Conservation (phyloP, 2,329 filamentous ascomycete genomes). For the Penicillium sp. region DNA sequence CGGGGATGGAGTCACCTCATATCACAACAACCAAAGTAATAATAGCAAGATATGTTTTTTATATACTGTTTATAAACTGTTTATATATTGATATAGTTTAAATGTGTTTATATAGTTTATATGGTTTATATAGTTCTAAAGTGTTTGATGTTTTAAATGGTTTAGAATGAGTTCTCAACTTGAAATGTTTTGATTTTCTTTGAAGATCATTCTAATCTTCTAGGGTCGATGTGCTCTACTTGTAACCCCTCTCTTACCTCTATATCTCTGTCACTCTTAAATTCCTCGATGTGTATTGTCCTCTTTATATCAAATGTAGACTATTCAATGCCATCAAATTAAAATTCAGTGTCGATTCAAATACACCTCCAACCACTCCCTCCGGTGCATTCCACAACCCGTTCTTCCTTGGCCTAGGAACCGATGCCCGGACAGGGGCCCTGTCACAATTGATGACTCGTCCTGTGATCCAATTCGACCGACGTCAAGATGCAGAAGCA, state of each 20-base stretch:
- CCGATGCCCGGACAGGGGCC: slow-evolving; percentile 19
- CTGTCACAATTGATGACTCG: slow-evolving; percentile 20
- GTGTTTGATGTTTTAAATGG: not conserved
- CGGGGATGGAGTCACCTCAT: slow-evolving; percentile 30
- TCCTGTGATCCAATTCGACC: slow-evolving; percentile 24
- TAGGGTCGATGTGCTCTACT: not conserved
- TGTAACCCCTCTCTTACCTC: not conserved
- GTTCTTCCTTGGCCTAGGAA: slow-evolving; percentile 22
- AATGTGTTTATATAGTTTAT: not conserved
- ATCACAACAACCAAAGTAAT: slow-evolving; percentile 17
- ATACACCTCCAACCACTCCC: slow-evolving; percentile 10
- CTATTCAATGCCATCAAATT: not conserved
- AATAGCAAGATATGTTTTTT: not conserved
- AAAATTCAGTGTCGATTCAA: slow-evolving; percentile 7
- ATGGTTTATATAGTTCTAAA: not conserved
- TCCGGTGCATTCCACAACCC: slow-evolving; percentile 26
- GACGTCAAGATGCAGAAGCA: slow-evolving; percentile 21
- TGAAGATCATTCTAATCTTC: not conserved
- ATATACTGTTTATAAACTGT: not conserved
- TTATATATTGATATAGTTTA: not conserved
- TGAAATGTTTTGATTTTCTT: slow-evolving; percentile 1
- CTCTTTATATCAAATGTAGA: slow-evolving; percentile 2
- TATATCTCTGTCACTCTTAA: not conserved
- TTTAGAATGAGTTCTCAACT: not conserved
- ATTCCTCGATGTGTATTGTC: not conserved